Conservation (phyloP, 768 basidiomycete genomes). For the Lactifluus pinguis region DNA sequence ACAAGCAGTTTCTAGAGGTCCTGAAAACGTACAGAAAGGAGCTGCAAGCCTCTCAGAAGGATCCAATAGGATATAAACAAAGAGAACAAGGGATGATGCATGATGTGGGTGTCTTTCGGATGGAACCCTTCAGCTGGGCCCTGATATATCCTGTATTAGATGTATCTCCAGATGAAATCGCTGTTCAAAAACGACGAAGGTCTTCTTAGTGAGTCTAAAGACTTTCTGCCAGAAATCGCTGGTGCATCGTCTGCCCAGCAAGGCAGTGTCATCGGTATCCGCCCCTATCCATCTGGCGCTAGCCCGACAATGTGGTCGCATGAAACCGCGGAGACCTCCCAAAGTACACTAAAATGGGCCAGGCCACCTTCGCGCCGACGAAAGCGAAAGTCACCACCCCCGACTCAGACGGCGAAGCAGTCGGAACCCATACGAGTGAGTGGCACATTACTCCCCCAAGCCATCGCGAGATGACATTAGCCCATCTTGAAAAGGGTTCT, state of each 20-base stretch:
- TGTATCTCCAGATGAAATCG: slow-evolving; percentile 69
- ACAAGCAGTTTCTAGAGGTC: slow-evolving; percentile 85
- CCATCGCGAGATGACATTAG: too few species aligned
- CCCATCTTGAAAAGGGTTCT: slow-evolving; percentile 17
- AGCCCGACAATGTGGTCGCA: slow-evolving; percentile 25
- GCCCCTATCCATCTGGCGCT: slow-evolving; percentile 41
- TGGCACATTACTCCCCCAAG: too few species aligned
- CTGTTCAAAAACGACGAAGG: slow-evolving; percentile 79
- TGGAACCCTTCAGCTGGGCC: background rate
- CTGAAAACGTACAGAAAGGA: slow-evolving; percentile 85
- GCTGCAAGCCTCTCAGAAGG: slow-evolving; percentile 35
- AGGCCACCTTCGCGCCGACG: slow-evolving; percentile 34
- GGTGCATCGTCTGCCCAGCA: slow-evolving; percentile 34
- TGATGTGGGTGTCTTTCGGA: slow-evolving; percentile 45
- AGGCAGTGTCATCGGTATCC: slow-evolving; percentile 36
- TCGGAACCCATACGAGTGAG: slow-evolving; percentile 6
- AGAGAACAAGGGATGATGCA: slow-evolving; percentile 51
- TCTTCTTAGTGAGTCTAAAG: slow-evolving; percentile 70
- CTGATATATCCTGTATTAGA: slow-evolving; percentile 45
- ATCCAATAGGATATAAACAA: slow-evolving; percentile 19
- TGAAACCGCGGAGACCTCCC: slow-evolving; percentile 3
- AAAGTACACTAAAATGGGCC: slow-evolving; percentile 13
- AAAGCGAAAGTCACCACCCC: slow-evolving; percentile 33
- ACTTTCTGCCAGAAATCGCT: slow-evolving; percentile 64
- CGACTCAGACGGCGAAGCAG: background rate